Evolutionary conservation across 108 stramenopile genomes (phyloP).

Genomic region (Craspedostauros australis): DNA sequence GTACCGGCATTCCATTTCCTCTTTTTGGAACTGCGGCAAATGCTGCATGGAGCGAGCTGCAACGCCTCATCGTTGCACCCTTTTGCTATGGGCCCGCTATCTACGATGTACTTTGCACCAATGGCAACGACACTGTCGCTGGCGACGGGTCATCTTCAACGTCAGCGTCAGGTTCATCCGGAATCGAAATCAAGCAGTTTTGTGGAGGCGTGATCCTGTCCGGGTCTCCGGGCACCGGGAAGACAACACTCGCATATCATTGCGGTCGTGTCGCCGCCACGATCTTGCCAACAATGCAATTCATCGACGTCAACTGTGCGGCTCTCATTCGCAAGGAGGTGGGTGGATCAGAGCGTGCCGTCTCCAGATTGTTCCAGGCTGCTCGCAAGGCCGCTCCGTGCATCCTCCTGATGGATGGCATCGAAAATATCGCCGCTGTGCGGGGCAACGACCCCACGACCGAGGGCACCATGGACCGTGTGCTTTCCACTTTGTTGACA

Average conservation of each 20-base stretch:
- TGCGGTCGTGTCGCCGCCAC: slow-evolving; percentile 52
- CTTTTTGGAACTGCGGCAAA: slow-evolving; percentile 44
- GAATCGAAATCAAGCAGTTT: slow-evolving; percentile 41
- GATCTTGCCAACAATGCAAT: slow-evolving; percentile 40
- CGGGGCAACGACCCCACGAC: slow-evolving; percentile 81
- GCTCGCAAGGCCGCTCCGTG: slow-evolving; percentile 77
- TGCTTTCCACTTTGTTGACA: slow-evolving; percentile 73
- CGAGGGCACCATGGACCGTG: slow-evolving; percentile 84
- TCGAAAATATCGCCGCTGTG: slow-evolving; percentile 72
- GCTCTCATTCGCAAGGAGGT: slow-evolving; percentile 86
- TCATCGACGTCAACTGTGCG: slow-evolving; percentile 80
- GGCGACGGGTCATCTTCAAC: no score
- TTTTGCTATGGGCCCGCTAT: slow-evolving; percentile 58
- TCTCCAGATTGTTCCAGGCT: slow-evolving; percentile 49
- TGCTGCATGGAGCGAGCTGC: slow-evolving; percentile 51
- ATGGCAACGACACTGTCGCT: neutral
- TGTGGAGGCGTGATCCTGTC: slow-evolving; percentile 69
- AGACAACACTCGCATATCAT: slow-evolving; percentile 59
- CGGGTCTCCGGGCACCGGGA: slow-evolving; percentile 67
- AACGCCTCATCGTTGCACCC: slow-evolving; percentile 65
- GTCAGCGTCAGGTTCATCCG: neutral
- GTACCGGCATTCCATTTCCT: no score
- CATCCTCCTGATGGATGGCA: slow-evolving; percentile 76
- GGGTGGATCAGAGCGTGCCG: slow-evolving; percentile 70
- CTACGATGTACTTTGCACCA: slow-evolving; percentile 35